A percentile compares a stretch with the other conserved stretches of the same genome.
Evolutionary conservation across 345 rosid genomes (phyloP).

Genomic region (Conringia planisiliqua): DNA sequence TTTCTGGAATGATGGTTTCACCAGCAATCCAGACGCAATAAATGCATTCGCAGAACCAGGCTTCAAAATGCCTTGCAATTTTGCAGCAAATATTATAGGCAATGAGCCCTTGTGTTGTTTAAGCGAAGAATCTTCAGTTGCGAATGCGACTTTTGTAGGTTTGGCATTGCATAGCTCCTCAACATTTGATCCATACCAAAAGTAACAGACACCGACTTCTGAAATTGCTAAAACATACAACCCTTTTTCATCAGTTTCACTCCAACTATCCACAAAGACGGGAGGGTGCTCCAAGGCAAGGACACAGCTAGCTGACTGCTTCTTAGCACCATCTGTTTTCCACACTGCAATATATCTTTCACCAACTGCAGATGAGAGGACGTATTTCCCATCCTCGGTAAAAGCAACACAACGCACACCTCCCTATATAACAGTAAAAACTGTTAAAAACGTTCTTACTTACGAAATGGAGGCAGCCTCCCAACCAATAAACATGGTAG

Average conservation of each 20-base stretch:
- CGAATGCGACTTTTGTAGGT: slow-evolving; percentile 64
- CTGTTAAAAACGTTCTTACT: not conserved
- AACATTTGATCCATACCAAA: slow-evolving; percentile 68
- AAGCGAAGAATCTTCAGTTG: slow-evolving; percentile 43
- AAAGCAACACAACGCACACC: slow-evolving; percentile 72
- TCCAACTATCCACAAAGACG: slow-evolving; percentile 63
- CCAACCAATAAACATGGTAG: not conserved
- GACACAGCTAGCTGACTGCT: slow-evolving; percentile 81
- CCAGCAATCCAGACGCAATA: slow-evolving; percentile 70
- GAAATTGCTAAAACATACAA: slow-evolving; percentile 73
- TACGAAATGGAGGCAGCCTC: not conserved
- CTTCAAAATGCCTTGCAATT: slow-evolving; percentile 61
- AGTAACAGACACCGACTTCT: slow-evolving; percentile 80
- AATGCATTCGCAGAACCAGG: slow-evolving; percentile 54
- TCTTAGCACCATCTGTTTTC: slow-evolving; percentile 68
- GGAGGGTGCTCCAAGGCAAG: slow-evolving; percentile 97
- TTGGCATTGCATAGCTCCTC: slow-evolving; percentile 56
- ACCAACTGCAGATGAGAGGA: slow-evolving; percentile 77
- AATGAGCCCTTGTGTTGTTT: slow-evolving; percentile 47
- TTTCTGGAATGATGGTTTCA: slow-evolving; percentile 86
- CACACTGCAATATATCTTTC: slow-evolving; percentile 84
- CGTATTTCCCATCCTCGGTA: slow-evolving; percentile 70
- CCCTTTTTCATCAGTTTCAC: slow-evolving; percentile 45
- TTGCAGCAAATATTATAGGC: slow-evolving; percentile 71
- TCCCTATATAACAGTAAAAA: slow-evolving; percentile 45